phyloP scores from a whole-genome alignment of 2,329 filamentous ascomycete genomes.

The Colletotrichum tropicale region DNA sequence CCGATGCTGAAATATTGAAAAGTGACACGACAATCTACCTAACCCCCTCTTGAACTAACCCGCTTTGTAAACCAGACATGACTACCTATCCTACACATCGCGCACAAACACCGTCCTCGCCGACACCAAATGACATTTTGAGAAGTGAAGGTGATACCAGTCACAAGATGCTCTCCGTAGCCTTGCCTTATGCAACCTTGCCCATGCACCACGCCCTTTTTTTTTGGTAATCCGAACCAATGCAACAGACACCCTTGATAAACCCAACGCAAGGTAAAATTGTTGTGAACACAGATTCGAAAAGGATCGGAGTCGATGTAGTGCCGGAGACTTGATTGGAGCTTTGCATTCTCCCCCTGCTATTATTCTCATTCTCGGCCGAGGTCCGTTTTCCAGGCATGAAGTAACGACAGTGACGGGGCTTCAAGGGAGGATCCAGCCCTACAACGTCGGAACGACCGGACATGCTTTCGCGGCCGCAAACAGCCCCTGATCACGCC shows the following conservation, averaged over 20 bases:
- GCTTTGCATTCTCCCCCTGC: background rate
- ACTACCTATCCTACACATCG: background rate
- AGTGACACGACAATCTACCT: background rate
- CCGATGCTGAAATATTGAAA: background rate
- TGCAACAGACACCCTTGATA: background rate
- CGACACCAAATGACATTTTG: background rate
- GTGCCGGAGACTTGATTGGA: background rate
- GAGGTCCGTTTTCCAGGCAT: background rate
- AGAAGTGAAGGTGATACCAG: background rate
- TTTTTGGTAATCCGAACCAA: background rate
- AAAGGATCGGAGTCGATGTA: background rate
- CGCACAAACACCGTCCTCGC: background rate
- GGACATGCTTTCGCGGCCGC: background rate
- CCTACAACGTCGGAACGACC: background rate
- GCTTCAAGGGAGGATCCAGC: background rate
- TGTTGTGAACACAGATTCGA: background rate
- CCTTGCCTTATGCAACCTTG: background rate
- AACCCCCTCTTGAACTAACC: background rate
- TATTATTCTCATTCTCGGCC: background rate
- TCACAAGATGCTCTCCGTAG: background rate
- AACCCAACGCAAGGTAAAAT: background rate
- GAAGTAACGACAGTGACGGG: background rate
- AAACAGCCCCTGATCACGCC: background rate
- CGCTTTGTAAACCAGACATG: background rate
- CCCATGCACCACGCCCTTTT: background rate